These are phyloP conservation scores for Sporothrix protearum DNA, from an alignment of 2,329 filamentous ascomycete genomes.

Conservation along the genomic window DNA sequence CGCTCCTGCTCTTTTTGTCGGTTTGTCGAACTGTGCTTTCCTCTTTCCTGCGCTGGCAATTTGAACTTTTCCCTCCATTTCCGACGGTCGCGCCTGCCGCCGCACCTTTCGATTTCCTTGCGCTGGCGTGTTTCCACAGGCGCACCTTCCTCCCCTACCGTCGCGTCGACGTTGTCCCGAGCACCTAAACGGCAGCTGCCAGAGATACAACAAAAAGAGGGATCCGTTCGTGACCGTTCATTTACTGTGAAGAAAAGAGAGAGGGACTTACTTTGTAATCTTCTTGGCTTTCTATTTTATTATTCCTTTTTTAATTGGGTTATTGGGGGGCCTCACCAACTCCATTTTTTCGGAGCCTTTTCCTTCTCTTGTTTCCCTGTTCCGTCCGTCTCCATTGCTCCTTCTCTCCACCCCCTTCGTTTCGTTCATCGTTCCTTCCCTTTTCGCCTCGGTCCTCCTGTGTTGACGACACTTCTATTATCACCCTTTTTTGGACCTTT, in stretches of 20 bases:
- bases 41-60: not conserved
- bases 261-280: slow-evolving; percentile 10
- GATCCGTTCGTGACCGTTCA: not conserved
- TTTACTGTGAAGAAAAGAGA: not conserved
- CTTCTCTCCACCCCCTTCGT: not conserved
- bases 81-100: slow-evolving; percentile 17
- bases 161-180: slow-evolving; percentile 16
- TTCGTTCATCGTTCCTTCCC: slow-evolving; percentile 5
- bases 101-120: slow-evolving; percentile 12
- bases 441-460: slow-evolving; percentile 1
- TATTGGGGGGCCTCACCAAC: not conserved
- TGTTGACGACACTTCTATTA: not conserved
- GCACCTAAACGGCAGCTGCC: not conserved
- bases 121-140: not conserved
- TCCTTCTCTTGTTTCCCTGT: not conserved
- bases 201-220: not conserved
- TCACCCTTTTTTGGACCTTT: not conserved
- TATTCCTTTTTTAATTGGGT: not conserved
- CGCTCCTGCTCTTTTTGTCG: slow-evolving; percentile 18
- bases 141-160: not conserved
- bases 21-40: slow-evolving; percentile 1
- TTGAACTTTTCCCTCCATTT: not conserved
- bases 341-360: not conserved
- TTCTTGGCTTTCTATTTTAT: not conserved
- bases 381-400: slow-evolving; percentile 1